Evolutionary conservation across 495 filamentous ascomycete species (phyloP).

Genomic region (Endocarpon pusillum): DNA sequence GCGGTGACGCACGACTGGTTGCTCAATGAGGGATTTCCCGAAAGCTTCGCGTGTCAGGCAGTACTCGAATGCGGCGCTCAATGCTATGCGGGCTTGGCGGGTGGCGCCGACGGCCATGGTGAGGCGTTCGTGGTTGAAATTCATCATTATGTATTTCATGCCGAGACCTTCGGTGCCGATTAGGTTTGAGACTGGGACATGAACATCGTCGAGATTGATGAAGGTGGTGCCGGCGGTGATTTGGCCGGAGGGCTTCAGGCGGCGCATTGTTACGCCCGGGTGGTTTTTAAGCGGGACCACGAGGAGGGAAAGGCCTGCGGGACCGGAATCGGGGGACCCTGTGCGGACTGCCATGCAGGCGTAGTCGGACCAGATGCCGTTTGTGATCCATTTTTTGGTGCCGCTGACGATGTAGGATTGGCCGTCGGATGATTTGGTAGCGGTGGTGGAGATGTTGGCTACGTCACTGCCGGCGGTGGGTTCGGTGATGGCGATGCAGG

Average conservation of each 20-base stretch:
- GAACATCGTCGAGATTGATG: constrained; percentile 59
- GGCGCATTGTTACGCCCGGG: constrained; percentile 47
- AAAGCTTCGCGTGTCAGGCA: constrained; percentile 58
- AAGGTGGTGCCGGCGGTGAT: constrained; percentile 51
- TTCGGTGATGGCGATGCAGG: constrained; percentile 67
- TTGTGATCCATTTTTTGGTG: constrained; percentile 73
- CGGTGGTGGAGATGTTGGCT: constrained; percentile 50
- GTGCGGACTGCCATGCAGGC: constrained; percentile 62
- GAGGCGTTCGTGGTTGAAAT: constrained; percentile 71
- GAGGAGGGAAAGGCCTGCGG: constrained; percentile 43
- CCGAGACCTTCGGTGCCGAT: constrained; percentile 54
- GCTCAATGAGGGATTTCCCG: constrained; percentile 54
- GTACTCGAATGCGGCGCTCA: constrained; percentile 49
- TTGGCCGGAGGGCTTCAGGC: constrained; percentile 43
- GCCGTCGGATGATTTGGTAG: constrained; percentile 42
- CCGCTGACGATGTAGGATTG: constrained; percentile 57
- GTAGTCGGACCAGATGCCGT: constrained; percentile 60
- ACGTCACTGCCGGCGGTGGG: constrained; percentile 58
- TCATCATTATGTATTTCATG: constrained; percentile 65
- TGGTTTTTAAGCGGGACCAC: constrained; percentile 48
- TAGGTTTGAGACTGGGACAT: constrained; percentile 50
- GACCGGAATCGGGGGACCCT: constrained; percentile 39
- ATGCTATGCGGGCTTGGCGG: constrained; percentile 44
- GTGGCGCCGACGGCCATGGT: constrained; percentile 45
- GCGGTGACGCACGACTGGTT: constrained; percentile 55